Base-by-base conservation (phyloP, 345 rosid genomes). In the Sisymbrium altissimum region DNA sequence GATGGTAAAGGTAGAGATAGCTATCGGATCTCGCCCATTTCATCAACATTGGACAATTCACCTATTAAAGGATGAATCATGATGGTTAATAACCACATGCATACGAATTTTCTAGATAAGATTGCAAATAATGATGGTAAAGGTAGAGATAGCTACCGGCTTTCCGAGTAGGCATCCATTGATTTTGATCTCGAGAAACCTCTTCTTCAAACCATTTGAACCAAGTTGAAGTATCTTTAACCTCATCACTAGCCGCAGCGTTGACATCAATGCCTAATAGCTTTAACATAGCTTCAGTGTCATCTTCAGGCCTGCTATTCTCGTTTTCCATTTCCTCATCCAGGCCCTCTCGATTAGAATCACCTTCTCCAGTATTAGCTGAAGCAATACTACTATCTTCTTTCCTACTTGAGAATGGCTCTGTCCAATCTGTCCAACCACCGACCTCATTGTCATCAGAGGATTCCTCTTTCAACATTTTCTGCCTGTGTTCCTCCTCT, bases 351-450 rank as follows among this genome's bases (percentile, higher is more conserved):
- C 41, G 55, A 69, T 64, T 68, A 73, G 53, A 78, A 52, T 80
- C 77, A 38, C 45, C 66, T 23, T 55, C 49, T 30, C 64, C 78
- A 67, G 70, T 33, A 74, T 80, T 77, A 80, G 72, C 88, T 45
- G 77, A 70, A 55, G 76, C 81, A 46, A 66, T 54, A 75, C 48
- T 57, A 75, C 46, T 70, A 58, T 76, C 73, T 72, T 75, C 86
- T 63, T 75, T 73, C 52, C 40, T 63, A 59, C 78, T 86, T 23
- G 93, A 85, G 17, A 76, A 36, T 21, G 84, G 97, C 73, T 88
- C 89, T 49, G 87, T 92, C 99, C 99, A 95, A 64, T 97, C 97
- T 54, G 95, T 92, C 99, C 99, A 92, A 79, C 99, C 96, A 73
- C 99, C 99, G 77, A 71, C 79, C 10, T 89, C 93, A 52, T 80